Evolutionary conservation across 768 basidiomycete species (phyloP), one percentile per base, ranked within the genome.

Genomic region (Sarcomyxa edulis): DNA sequence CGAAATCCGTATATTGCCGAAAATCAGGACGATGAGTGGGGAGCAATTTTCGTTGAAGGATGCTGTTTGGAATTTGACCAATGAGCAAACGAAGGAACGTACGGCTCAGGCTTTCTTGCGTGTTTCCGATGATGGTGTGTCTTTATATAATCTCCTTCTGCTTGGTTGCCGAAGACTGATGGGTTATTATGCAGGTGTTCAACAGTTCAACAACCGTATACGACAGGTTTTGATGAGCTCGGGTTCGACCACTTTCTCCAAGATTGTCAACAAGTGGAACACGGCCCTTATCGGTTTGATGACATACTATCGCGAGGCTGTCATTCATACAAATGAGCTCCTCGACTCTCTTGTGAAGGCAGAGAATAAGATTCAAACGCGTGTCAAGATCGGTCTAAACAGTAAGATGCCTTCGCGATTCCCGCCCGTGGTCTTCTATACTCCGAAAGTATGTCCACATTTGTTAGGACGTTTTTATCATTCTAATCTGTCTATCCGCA

Each of bases 321-420:
- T 97, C 49, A 92, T 97, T 38, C 92, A 96, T 60, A 97, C 95
- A 29, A 92, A 93, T 52, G 95, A 98, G 61, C 71, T 99, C 14
- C 76, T 99, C 34, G 96, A 98, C 56, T 78, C 92, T 0, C 72
- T 98, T 27, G 96, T 99, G 54, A 99, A 99, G 64, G 92, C 94
- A 2, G 95, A 99, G 68, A 97, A 97, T 77, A 98, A 98, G 72
- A 95, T 98, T 32, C 96, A 99, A 64, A 97, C 94, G 3, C 90
- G 96, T 65, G 95, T 99, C 54, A 98, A 98, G 75, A 97, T 99
- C 46, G 96, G 95, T n/a, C 56, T 96, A 50, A 96, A 97, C 73
- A 90, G 87, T 61, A 96, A 98, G 69, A 98, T 99, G 96, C 96
- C 96, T 16, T 96, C 93, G 4, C 85, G 93, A 74, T 97, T 98